Conservation (phyloP, 2,329 filamentous ascomycete species). For the Aspergillaceae sp. region DNA sequence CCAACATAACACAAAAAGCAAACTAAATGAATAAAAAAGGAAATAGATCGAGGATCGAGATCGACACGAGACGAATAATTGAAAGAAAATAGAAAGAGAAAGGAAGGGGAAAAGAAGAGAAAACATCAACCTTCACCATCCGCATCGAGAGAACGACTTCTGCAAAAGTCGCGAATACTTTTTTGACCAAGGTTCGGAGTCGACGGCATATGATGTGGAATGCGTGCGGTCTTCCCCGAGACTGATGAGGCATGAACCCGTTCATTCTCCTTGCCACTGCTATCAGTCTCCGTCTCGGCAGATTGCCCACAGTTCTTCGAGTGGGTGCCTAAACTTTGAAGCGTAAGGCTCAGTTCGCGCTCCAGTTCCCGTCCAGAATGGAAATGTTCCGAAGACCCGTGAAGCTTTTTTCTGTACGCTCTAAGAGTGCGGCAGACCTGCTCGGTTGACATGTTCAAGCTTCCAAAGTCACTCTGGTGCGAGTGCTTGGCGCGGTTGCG, state of each 20-base stretch:
- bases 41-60: neutral
- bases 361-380: conserved; percentile 48
- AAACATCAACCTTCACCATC: conserved; percentile 13
- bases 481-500: conserved; percentile 38
- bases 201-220: conserved; percentile 28
- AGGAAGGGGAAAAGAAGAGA: neutral
- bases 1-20: conserved; percentile 1
- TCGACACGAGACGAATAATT: neutral
- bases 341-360: conserved; percentile 44
- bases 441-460: conserved; percentile 46
- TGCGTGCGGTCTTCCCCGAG: conserved; percentile 14
- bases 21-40: neutral
- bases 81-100: conserved; percentile 1
- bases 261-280: conserved; percentile 31
- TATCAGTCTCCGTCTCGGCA: conserved; percentile 30
- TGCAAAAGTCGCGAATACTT: conserved; percentile 9
- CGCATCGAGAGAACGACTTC: conserved; percentile 28
- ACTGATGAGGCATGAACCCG: conserved; percentile 15
- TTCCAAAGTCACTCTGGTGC: conserved; percentile 37
- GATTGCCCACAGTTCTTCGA: conserved; percentile 16
- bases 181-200: conserved; percentile 25
- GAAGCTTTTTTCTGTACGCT: conserved; percentile 52
- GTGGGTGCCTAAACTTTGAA: conserved; percentile 26
- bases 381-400: conserved; percentile 40
- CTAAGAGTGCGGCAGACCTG: conserved; percentile 50